These are phyloP conservation scores for Trichoderma sp. DNA, from an alignment of 2,329 filamentous ascomycete species.

Conservation along the genomic window DNA sequence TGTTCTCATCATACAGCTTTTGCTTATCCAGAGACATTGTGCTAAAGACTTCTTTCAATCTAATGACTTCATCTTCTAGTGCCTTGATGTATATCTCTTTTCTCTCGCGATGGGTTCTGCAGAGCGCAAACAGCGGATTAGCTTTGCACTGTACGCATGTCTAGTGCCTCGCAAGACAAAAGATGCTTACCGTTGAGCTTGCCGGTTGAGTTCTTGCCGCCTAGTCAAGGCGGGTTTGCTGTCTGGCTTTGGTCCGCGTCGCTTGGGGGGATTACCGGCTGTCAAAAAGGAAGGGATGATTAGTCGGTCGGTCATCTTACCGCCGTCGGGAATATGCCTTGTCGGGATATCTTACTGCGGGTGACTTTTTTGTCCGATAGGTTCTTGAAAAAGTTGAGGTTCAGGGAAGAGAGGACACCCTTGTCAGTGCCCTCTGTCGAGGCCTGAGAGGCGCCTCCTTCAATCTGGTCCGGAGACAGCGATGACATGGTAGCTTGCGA, in stretches of 20 bases:
- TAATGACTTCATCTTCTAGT: slow-evolving; percentile 86
- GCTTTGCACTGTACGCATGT: not conserved
- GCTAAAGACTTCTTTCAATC: slow-evolving; percentile 82
- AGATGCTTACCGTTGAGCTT: slow-evolving; percentile 79
- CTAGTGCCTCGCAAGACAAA: not conserved
- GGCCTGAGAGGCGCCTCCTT: slow-evolving; percentile 33
- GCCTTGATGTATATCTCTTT: slow-evolving; percentile 96
- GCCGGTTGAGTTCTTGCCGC: slow-evolving; percentile 89
- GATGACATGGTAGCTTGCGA: slow-evolving; percentile 42
- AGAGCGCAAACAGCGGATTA: not conserved
- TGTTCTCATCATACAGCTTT: slow-evolving; percentile 75
- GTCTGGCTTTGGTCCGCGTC: slow-evolving; percentile 92
- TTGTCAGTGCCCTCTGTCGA: slow-evolving; percentile 39
- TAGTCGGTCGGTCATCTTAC: slow-evolving; percentile 21
- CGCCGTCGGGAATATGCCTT: not conserved
- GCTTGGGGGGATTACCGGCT: slow-evolving; percentile 86
- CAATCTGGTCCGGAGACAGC: slow-evolving; percentile 45
- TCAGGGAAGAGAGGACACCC: slow-evolving; percentile 39
- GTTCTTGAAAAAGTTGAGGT: slow-evolving; percentile 64
- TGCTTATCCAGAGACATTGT: slow-evolving; percentile 75
- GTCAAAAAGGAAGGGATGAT: slow-evolving; percentile 15
- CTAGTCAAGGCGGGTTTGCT: slow-evolving; percentile 91
- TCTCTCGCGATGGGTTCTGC: slow-evolving; percentile 89
- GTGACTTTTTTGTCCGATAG: slow-evolving; percentile 74
- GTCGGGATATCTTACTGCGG: slow-evolving; percentile 56